Percentiles rank a stretch among this genome's conserved stretches.
Evolutionary conservation across 2,329 filamentous ascomycete genomes (phyloP).

Genomic region (Calonectria hongkongensis): DNA sequence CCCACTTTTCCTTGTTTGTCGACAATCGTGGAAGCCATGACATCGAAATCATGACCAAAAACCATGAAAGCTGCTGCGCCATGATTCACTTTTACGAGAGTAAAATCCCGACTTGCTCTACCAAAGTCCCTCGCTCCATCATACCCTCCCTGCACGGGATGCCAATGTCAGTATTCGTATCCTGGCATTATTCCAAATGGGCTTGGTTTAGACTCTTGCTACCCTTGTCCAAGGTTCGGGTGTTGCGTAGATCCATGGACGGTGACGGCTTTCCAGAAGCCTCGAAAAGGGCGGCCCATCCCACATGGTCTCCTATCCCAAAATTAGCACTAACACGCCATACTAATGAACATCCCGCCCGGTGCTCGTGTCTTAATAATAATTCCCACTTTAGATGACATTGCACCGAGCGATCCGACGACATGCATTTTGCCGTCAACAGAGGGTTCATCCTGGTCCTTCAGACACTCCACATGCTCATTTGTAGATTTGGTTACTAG

Average conservation of each 20-base stretch:
- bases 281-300: slow-evolving; percentile 2
- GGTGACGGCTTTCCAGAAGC: neutral
- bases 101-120: neutral
- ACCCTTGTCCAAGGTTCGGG: slow-evolving; percentile 22
- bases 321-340: neutral
- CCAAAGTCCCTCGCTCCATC: neutral
- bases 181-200: slow-evolving; percentile 3
- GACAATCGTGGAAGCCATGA: neutral
- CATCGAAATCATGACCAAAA: neutral
- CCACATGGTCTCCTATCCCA: neutral
- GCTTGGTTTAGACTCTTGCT: neutral
- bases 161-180: neutral
- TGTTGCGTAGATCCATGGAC: slow-evolving; percentile 21
- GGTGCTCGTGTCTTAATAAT: neutral
- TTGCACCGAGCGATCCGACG: slow-evolving; percentile 10
- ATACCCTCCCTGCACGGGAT: neutral
- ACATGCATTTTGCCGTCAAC: neutral
- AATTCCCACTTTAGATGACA: too few species aligned
- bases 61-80: neutral
- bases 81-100: neutral
- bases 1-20: slow-evolving; percentile 2
- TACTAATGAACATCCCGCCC: neutral
- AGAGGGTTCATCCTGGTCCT: neutral
- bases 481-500: slow-evolving; percentile 4
- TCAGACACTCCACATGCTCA: neutral